A percentile compares a stretch with the other conserved stretches of the same genome.
phyloP scores from a whole-genome alignment of 257 asterid species.

The Lycium barbarum region DNA sequence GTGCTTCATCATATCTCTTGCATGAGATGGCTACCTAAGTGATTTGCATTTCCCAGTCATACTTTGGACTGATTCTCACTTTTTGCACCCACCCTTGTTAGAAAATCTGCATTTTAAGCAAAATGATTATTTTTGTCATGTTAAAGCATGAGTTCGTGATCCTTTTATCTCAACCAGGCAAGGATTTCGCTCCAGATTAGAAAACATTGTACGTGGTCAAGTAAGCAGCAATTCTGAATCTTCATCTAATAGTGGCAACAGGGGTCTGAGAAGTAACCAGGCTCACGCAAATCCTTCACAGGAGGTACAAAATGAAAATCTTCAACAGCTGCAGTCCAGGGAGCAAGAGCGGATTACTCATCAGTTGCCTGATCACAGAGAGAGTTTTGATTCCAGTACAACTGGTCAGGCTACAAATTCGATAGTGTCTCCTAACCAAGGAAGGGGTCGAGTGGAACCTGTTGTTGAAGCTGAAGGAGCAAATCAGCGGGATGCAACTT shows the following conservation, averaged over 20 bases:
- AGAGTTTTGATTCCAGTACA: slow-evolving; percentile 45
- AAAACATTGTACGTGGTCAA: slow-evolving; percentile 74
- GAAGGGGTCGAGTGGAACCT: slow-evolving; percentile 52
- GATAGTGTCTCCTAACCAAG: slow-evolving; percentile 52
- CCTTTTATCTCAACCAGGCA: slow-evolving; percentile 60
- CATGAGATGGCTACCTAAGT: slow-evolving; percentile 18
- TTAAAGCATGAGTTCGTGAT: not conserved
- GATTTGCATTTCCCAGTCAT: not conserved
- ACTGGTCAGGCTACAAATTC: slow-evolving; percentile 44
- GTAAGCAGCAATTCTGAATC: slow-evolving; percentile 70
- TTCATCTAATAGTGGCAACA: slow-evolving; percentile 47
- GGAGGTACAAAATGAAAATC: slow-evolving; percentile 64
- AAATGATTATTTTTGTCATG: slow-evolving; percentile 7
- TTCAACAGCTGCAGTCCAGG: slow-evolving; percentile 42
- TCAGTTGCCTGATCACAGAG: slow-evolving; percentile 50
- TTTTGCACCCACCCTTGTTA: not conserved
- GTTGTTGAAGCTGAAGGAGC: slow-evolving; percentile 52
- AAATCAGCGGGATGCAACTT: slow-evolving; percentile 44
- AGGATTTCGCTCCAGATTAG: slow-evolving; percentile 87
- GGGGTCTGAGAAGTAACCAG: slow-evolving; percentile 55
- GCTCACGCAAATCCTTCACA: slow-evolving; percentile 48
- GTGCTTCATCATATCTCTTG: slow-evolving; percentile 23
- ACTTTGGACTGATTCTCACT: not conserved
- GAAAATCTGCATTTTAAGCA: slow-evolving; percentile 2
- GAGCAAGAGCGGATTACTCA: slow-evolving; percentile 45